Base-by-base conservation (phyloP, 345 rosid genomes). In the Raphanus raphanistrum region DNA sequence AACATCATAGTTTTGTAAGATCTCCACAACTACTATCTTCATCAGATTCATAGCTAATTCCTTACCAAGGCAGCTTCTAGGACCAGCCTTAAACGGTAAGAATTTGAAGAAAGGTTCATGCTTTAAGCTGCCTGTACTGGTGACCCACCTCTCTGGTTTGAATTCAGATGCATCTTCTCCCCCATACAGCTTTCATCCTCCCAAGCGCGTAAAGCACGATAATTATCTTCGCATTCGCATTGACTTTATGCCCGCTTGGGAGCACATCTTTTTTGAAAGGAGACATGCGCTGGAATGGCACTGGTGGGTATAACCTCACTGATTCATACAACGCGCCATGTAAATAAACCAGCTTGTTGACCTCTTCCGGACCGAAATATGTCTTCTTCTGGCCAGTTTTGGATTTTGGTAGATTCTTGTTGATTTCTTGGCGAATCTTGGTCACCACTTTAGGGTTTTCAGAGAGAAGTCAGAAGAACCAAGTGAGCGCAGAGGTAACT, bases 271-370 rank as follows among this genome's bases (percentile, higher is more conserved):
- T 0, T 26, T 58, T 21, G 10, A 55, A 11, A 3, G 63, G 4
- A 54, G 32, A 70, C 48, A 25, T 25, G 17, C 31, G 32, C 32
- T 57, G 13, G 13, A 87, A 87, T 43, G 87, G 95, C 17, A 86
- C 83, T 0, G 90, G 95, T 3, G 95, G 92, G 61, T 67, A 85
- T 11, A 88, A 76, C 48, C 95, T 82, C 83, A 90, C 16, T 65
- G 54, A 26, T 58, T 58, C 63, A 58, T 58, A 26, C 63, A 58
- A 26, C 32, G 63, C 63, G n/a, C 63, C 12, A 26, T 58, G 63
- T 11, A 58, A 10, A 26, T 58, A 58, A 7, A 59, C 63, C 33
- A 59, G 33, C 33, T 26, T 59, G 33, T 59, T 59, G n/a, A 59
- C 8, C 63, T 59, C 63, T 26, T 8, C 4, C 16, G 33, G 79